Conservation (phyloP, 768 basidiomycete species). For the Lepiota venenata region DNA sequence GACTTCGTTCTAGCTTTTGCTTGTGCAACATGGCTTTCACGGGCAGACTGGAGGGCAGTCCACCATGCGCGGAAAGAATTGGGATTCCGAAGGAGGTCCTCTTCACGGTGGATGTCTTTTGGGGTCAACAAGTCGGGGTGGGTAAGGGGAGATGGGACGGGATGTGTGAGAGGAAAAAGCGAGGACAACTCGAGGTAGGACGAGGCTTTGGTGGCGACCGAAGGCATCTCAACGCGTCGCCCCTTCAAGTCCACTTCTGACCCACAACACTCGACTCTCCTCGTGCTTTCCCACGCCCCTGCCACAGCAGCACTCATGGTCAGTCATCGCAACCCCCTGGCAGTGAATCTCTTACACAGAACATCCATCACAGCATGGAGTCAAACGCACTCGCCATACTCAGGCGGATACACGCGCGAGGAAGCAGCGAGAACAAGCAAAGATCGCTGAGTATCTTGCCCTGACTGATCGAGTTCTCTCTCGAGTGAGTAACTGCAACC, state of each 20-base stretch:
- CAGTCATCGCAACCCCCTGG: not conserved
- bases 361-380: constrained; percentile 52
- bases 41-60: constrained; percentile 73
- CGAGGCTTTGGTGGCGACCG: constrained; percentile 44
- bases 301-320: constrained; percentile 9
- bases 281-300: constrained; percentile 8
- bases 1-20: constrained; percentile 49
- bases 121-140: constrained; percentile 72
- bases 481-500: constrained; percentile 43
- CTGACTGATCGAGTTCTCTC: constrained; percentile 61
- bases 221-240: constrained; percentile 43
- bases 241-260: not conserved
- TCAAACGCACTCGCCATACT: constrained; percentile 60
- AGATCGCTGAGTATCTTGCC: constrained; percentile 72
- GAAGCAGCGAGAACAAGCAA: constrained; percentile 66
- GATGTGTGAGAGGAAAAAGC: constrained; percentile 81
- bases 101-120: constrained; percentile 83
- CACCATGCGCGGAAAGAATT: constrained; percentile 93
- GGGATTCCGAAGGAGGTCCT: constrained; percentile 90
- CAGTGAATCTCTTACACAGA: not conserved
- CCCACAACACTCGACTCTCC: not conserved
- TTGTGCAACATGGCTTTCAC: constrained; percentile 58
- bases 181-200: constrained; percentile 47
- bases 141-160: constrained; percentile 77
- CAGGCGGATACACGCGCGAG: constrained; percentile 62